Evolutionary conservation across 2,329 filamentous ascomycete species (phyloP), one percentile per base, ranked within the genome.

Genomic region (Niveomyces coronatus): DNA sequence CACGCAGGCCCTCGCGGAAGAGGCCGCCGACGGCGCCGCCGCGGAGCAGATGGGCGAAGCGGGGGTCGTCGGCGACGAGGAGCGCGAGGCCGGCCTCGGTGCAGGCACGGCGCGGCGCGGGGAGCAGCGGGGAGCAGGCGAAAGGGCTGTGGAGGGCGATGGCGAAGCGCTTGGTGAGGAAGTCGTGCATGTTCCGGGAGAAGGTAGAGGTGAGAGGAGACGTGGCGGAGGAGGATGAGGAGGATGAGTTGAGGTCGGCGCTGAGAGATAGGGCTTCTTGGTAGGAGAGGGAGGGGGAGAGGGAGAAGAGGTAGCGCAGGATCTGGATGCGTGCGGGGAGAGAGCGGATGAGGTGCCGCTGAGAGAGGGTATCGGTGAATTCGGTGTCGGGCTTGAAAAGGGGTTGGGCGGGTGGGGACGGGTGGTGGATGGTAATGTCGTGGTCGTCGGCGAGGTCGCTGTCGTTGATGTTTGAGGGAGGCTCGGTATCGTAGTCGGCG

Each of bases 131-230:
- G n/a, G n/a, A n/a, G 26, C 51, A 51, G 26, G 62, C 62, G 47
- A 67, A 74, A 1, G 65, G 57, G 7, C 62, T 64, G 44, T 79
- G 74, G 0, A 79, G 55, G 1, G 65, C 61, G 11, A 78, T 62
- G 3, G 76, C 47, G 47, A 74, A 76, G 11, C 74, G 68, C 5
- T 69, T 67, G 4, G 71, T 57, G 0, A 71, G 55, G 28, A 68
- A 65, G 34, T 74, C 65, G 18, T 73, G 53, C 5, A 76, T 49
- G 41, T 72, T 72, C 2, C 61, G 53, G 28, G 68, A 62, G 41
- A 69, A 70, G 0, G n/a, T n/a, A n/a, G n/a, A n/a, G n/a, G n/a
- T n/a, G n/a, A n/a, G 49, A 18, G 0, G 53, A 55, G n/a, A 52
- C 42, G 6, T 17, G n/a, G 17, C 23, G 20, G 13, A n/a, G 2